Evolutionary conservation across 768 basidiomycete genomes (phyloP), one percentile per base, ranked within the genome.

Genomic region (Baorangia bicolor): DNA sequence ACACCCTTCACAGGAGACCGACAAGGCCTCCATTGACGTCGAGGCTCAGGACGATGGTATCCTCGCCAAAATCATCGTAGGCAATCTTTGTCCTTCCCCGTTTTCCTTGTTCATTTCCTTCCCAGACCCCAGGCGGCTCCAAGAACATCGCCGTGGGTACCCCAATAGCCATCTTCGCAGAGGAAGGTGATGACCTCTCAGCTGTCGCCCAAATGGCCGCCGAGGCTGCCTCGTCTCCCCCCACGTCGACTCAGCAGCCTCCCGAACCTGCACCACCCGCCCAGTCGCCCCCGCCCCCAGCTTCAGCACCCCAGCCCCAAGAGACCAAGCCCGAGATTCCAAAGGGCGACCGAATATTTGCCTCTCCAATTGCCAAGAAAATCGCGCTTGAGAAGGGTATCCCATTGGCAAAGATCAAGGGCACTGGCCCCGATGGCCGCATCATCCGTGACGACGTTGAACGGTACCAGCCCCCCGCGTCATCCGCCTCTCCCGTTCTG

Each of bases 11-110:
- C 55, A 96, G 94, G 97, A 99, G 88, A 99, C 97, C 51, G 97
- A 99, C 87, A 99, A 99, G 82, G 96, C 97, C 21, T 95, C 94
- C 45, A 98, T 99, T 74, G 97, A 99, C 76, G 96, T 99, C 34
- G 97, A 99, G 76, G 94, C 97, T 10, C 95, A 95, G 77, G 97
- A 98, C 40, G 97, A 99, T 64, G 97, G 97, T 63, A 76, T 98
- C 60, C 78, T 99, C 56, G 95, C 91, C 49, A 98, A 98, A 83
- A 97, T 99, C 63, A 87, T 99, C 52, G 95, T 94, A 75, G 55
- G 92, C 30, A 39, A 76, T 27, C 28, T 18, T 30, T 4, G 9
- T 20, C 11, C 20, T 28, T 12, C 11, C 42, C 16, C 21, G 0
- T 33, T 33, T 30, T 5, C 16, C 9, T 34, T 40, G 30, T 21